phyloP scores from a whole-genome alignment of 805 yeast species.

The Metschnikowia continentalis region DNA sequence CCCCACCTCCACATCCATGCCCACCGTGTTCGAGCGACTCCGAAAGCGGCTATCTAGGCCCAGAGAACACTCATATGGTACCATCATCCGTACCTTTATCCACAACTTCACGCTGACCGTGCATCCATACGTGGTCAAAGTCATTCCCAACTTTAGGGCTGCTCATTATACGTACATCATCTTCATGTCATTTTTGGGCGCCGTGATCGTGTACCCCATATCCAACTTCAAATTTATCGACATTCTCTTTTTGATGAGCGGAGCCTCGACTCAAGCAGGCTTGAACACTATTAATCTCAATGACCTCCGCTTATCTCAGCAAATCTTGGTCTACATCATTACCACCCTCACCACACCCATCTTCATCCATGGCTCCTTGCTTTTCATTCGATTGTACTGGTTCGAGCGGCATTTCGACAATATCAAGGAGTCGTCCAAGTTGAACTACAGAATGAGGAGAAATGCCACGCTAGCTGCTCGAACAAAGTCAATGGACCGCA shows the following conservation, averaged over 20 bases:
- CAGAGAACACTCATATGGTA: background rate
- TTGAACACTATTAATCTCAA: constrained; percentile 74
- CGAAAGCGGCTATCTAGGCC: background rate
- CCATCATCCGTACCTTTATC: constrained; percentile 28
- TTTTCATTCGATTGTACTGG: constrained; percentile 79
- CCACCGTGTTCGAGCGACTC: background rate
- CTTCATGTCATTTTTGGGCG: constrained; percentile 54
- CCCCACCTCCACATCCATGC: background rate
- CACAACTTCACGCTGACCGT: constrained; percentile 31
- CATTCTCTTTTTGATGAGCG: constrained; percentile 68
- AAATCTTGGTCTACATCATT: constrained; percentile 60
- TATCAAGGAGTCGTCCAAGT: constrained; percentile 72
- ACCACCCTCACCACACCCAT: constrained; percentile 79
- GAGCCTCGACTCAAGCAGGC: constrained; percentile 89
- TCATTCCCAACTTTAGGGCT: constrained; percentile 53
- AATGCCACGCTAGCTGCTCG: constrained; percentile 66
- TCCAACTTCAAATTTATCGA: constrained; percentile 68
- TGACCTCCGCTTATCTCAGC: constrained; percentile 68
- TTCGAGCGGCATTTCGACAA: constrained; percentile 83
- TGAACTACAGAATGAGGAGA: constrained; percentile 77
- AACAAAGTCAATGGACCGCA: constrained; percentile 29
- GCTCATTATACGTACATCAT: constrained; percentile 75
- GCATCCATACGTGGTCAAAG: constrained; percentile 38
- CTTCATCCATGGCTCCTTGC: constrained; percentile 74
- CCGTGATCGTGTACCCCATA: constrained; percentile 76